phyloP scores from a whole-genome alignment of 345 rosid species.

The Ricinus communis region DNA sequence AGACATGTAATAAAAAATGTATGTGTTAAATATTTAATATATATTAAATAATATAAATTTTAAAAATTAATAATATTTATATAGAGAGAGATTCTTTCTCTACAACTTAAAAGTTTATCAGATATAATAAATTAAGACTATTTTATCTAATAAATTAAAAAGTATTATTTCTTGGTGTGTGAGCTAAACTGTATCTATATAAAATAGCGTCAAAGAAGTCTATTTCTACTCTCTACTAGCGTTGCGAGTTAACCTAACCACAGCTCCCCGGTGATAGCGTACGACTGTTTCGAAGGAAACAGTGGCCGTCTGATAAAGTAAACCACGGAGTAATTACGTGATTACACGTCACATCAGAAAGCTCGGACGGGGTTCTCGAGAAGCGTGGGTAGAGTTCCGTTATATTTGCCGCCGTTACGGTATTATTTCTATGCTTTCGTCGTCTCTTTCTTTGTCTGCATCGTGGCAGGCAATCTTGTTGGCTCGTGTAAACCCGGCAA shows the following conservation, averaged over 20 bases:
- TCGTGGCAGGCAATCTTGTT: slow-evolving; percentile 42
- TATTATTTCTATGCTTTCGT: not conserved
- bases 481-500: slow-evolving; percentile 40
- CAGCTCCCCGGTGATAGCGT: slow-evolving; percentile 5
- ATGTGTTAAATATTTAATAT: no score
- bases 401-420: slow-evolving; percentile 12
- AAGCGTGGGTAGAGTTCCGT: slow-evolving; percentile 21
- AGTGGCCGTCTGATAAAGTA: slow-evolving; percentile 29
- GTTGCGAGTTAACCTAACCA: not conserved
- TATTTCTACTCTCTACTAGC: no score
- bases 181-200: no score
- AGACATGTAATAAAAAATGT: no score
- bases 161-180: no score
- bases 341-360: slow-evolving; percentile 9
- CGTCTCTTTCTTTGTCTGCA: slow-evolving; percentile 35
- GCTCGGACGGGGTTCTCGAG: not conserved
- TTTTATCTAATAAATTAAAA: no score
- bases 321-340: slow-evolving; percentile 18
- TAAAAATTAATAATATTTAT: no score
- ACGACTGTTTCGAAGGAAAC: not conserved
- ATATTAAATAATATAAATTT: no score
- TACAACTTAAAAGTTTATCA: no score
- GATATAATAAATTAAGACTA: no score
- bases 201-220: no score
- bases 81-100: no score